Evolutionary conservation across 2,329 filamentous ascomycete species (phyloP).

Genomic region (Penicillium verrucosum): DNA sequence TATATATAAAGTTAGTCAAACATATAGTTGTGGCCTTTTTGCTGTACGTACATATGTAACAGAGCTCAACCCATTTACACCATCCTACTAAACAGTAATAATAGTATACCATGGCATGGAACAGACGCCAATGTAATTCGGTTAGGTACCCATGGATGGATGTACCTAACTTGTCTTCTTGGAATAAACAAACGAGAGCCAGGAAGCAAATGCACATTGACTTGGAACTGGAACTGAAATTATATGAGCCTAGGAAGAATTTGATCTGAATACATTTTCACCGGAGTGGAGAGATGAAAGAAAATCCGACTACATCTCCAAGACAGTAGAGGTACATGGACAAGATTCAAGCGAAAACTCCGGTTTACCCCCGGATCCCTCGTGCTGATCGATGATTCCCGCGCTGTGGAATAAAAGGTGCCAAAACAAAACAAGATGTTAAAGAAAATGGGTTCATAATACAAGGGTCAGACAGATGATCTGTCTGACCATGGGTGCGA

Average conservation of each 20-base stretch:
- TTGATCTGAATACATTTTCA: conserved; percentile 25
- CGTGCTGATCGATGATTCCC: conserved; percentile 32
- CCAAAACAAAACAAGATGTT: conserved; percentile 27
- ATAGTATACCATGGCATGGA: too few species aligned
- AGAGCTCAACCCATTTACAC: too few species aligned
- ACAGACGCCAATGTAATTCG: too few species aligned
- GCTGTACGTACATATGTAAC: too few species aligned
- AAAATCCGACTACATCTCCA: conserved; percentile 26
- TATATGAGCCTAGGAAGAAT: conserved; percentile 2
- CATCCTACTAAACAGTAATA: too few species aligned
- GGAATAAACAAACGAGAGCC: background rate
- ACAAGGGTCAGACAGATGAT: conserved; percentile 26
- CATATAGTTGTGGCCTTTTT: too few species aligned
- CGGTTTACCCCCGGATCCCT: conserved; percentile 31
- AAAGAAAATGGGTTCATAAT: conserved; percentile 33
- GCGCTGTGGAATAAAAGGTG: conserved; percentile 33
- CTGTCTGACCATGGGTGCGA: conserved; percentile 9
- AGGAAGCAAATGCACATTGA: background rate
- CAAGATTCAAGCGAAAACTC: conserved; percentile 37
- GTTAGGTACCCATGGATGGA: too few species aligned
- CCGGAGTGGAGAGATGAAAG: conserved; percentile 31
- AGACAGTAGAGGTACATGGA: conserved; percentile 36
- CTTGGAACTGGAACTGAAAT: conserved; percentile 3
- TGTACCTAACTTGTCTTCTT: background rate
- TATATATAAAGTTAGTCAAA: too few species aligned